phyloP scores from a whole-genome alignment of 176 grass and related monocot genomes.

The Poa pratensis region DNA sequence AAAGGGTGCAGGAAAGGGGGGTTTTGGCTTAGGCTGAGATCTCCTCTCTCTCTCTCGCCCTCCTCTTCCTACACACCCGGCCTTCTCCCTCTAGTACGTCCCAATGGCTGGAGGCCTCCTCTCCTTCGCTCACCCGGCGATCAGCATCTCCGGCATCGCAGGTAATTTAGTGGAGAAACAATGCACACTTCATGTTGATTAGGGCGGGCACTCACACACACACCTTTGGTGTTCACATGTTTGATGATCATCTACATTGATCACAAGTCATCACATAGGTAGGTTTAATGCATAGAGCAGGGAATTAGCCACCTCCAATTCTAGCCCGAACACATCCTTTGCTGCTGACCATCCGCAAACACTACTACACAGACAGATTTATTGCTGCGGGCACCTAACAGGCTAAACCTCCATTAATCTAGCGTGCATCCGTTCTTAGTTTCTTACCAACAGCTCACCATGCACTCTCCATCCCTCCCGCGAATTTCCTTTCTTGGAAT shows the following conservation, averaged over 20 bases:
- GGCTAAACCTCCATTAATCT: neutral
- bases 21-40: conserved; percentile 22
- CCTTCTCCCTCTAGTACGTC: neutral
- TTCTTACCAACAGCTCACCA: conserved; percentile 24
- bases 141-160: conserved; percentile 58
- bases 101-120: conserved; percentile 47
- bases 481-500: conserved; percentile 38
- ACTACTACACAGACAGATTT: neutral
- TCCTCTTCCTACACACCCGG: neutral
- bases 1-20: conserved; percentile 21
- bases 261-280: conserved; percentile 2
- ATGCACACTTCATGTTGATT: neutral
- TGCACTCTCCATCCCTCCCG: neutral
- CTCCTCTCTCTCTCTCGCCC: conserved; percentile 36
- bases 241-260: conserved; percentile 4
- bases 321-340: conserved; percentile 5
- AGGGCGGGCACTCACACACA: neutral
- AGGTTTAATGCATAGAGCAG: conserved; percentile 9
- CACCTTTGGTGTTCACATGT: conserved; percentile 23
- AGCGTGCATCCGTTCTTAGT: neutral
- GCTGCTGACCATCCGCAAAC: neutral
- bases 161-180: neutral
- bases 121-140: conserved; percentile 51
- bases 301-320: conserved; percentile 24
- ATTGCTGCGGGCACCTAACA: neutral